Evolutionary conservation across 257 asterid species (phyloP), one percentile per base, ranked within the genome.

Genomic region (Jacaranda mimosifolia): DNA sequence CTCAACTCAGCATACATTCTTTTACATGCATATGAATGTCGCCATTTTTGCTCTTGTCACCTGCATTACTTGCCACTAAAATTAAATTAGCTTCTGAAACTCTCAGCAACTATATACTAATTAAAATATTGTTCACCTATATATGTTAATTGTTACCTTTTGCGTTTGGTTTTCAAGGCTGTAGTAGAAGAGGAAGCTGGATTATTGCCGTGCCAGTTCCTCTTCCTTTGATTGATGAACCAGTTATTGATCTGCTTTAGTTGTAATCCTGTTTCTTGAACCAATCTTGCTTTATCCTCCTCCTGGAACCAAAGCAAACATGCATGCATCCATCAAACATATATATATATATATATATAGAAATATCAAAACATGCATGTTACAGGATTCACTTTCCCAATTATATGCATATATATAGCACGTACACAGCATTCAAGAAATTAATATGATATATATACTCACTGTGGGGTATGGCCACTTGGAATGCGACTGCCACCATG

Each of bases 201-300:
- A 38, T 92, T 85, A 71, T 87, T 91, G 77, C 82, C 86, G 85
- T 91, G 96, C 96, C 96, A 91, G 59, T 91, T 91, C 83, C 92
- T 85, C 82, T 91, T 91, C 83, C 94, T 83, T 82, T 90, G 93
- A 74, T 90, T 90, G 82, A 90, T 90, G 81, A 88, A 90, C 96
- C 93, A 90, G 68, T 90, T 90, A 63, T 90, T 90, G 46, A 91
- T 86, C 82, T 91, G 96, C 80, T 90, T 88, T 52, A 88, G 75
- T 77, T 90, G 92, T 88, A 90, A 83, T 1, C 95, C 92, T 38
- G 95, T 90, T 82, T 90, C 95, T 76, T 86, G 86, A 36, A 88
- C 92, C 83, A 90, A 68, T 58, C 87, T 85, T 72, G 87, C 88
- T 75, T 90, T 90, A 56, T 90, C 93, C 72, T 90, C 96, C 84